Base-by-base conservation (phyloP, 768 basidiomycete genomes). In the Tricholoma bakamatsutake region DNA sequence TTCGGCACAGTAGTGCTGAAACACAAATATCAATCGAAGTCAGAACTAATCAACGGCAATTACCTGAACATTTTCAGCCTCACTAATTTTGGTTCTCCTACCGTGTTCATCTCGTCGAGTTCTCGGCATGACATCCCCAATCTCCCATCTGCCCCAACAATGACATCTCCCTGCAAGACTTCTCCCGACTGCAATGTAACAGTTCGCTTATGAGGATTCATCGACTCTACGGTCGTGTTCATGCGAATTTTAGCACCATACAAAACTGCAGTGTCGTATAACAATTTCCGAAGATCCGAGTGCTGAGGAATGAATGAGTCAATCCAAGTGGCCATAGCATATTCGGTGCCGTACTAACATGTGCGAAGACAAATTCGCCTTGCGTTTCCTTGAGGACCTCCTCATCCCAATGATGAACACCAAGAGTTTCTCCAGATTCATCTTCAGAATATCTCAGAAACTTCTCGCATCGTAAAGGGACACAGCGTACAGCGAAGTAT, bases 71-170 rank as follows among this genome's bases (percentile, higher is more conserved):
- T 67, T 39, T 74, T 64, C 64, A 68, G 50, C 42, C 65, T 45
- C 40, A 63, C 56, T 5, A 61, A 54, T 0, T 60, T 57, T 12
- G 55, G 52, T 15, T 67, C 64, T 18, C 70, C 71, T 35, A 71
- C n/a, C n/a, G n/a, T n/a, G n/a, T n/a, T 64, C 11, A 66, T 61
- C 1, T 65, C 69, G 11, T 71, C 54, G 1, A 80, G 64, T 2
- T 69, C 61, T 21, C 63, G 67, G 35, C 73, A 61, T 7, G 74
- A 67, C 30, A 77, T 21, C 18, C 82, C 80, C 4, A 62, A 59
- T 24, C 63, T 59, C 3, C 83, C 83, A 59, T 84, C 83, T 1
- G 83, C 82, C 12, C 82, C 83, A 50, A 85, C 67, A 55, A 85
- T 72, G 21, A 83, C 71, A 62, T 85, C 77, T 15, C 76, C 80